Base-by-base conservation (phyloP, 2,329 filamentous ascomycete species). In the Neonectria ditissima region DNA sequence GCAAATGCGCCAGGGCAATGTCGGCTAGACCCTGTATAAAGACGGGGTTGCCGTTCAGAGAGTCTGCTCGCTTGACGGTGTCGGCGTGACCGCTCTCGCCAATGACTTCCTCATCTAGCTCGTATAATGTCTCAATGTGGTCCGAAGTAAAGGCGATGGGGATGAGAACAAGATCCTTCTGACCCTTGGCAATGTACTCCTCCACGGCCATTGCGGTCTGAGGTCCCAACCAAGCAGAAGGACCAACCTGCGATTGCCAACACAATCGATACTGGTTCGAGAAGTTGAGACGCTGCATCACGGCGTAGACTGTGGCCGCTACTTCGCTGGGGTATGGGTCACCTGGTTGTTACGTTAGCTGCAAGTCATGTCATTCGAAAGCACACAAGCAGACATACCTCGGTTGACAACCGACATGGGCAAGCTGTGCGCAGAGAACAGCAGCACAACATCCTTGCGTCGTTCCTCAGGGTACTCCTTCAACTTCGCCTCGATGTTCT, bases 71-170 rank as follows among this genome's bases (percentile, higher is more conserved):
- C 84, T 97, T 97, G 67, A 99, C 89, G 0, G 89, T 91, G 32
- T 94, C 93, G 0, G 87, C 81, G 73, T 92, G 88, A 14, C 91
- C 89, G 1, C 87, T 93, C 79, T 97, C 94, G 62, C 93, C 92
- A 74, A 99, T 98, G 41, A 99, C 93, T 80, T 99, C 96, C 73
- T 93, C 86, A 77, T 99, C 96, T 55, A 99, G 83, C 79, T 99
- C 96, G 77, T 91, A 98, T 1, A 99, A 84, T 0, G 96, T 99
- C 81, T 99, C 96, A 70, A 99, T 99, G 77, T 99, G 96, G 74
- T 99, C 96, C n/a, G 93, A 97, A 0, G 96, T 99, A 77, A 99
- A 99, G 6, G 96, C 96, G 69, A 99, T 97, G 0, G 96, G 96
- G 59, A 99, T 93, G 7, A 99, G 84, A 1, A 97, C 85, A 58